Evolutionary conservation across 805 yeast species (phyloP).

Genomic region (Zygotorulaspora chibaensis): DNA sequence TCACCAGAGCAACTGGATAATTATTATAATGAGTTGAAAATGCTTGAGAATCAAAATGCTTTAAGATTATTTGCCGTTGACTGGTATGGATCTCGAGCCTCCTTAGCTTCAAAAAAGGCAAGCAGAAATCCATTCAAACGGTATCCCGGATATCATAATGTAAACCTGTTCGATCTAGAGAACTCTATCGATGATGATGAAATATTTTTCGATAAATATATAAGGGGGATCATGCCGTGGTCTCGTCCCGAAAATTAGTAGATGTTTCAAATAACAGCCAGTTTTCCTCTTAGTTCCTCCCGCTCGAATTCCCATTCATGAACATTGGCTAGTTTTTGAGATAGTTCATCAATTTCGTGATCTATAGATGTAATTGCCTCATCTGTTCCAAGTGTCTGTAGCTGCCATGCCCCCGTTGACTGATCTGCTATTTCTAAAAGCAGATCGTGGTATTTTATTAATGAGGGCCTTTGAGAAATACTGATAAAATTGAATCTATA

Average conservation of each 20-base stretch:
- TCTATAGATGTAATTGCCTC: constrained; percentile 66
- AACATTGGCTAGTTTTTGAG: constrained; percentile 55
- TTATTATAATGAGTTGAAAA: constrained; percentile 46
- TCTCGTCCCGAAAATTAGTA: constrained; percentile 10
- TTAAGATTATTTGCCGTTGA: constrained; percentile 49
- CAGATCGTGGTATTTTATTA: constrained; percentile 80
- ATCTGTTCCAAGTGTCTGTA: constrained; percentile 62
- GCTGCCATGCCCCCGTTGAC: constrained; percentile 51
- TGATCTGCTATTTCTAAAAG: constrained; percentile 62
- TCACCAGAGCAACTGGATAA: constrained; percentile 20
- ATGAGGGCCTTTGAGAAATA: constrained; percentile 74
- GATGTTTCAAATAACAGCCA: constrained; percentile 30
- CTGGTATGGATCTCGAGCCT: constrained; percentile 51
- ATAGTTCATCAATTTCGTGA: constrained; percentile 66
- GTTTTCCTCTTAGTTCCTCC: constrained; percentile 45
- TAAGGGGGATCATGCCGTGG: constrained; percentile 34
- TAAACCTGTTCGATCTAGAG: constrained; percentile 10
- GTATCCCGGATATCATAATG: constrained; percentile 36
- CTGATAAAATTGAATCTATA: constrained; percentile 76
- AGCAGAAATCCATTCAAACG: constrained; percentile 55
- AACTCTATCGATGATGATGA: constrained; percentile 15
- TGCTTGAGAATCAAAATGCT: constrained; percentile 52
- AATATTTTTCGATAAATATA: constrained; percentile 17
- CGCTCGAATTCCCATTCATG: constrained; percentile 58
- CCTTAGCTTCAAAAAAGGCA: constrained; percentile 45